A percentile compares a stretch with the other conserved stretches of the same genome.
phyloP scores from a whole-genome alignment of 139 green algal species.

The Bryopsis sp. region DNA sequence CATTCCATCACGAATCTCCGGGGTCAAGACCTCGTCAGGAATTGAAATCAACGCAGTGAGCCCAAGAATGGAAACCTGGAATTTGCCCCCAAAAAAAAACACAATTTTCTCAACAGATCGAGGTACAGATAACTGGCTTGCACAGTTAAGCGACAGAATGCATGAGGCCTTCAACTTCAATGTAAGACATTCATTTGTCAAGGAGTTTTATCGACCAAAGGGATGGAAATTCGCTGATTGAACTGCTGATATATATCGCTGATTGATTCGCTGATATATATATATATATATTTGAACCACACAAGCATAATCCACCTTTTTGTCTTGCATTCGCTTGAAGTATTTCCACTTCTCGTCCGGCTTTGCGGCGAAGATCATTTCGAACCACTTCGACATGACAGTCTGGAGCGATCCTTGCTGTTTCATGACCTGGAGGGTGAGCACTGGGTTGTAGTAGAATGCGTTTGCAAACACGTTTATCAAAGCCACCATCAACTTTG shows the following conservation, averaged over 20 bases:
- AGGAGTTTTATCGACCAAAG: too few relatives aligned
- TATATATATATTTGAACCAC: neutral
- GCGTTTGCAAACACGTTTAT: conserved; percentile 68
- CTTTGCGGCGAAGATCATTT: conserved; percentile 45
- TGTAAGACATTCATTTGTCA: too few relatives aligned
- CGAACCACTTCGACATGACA: conserved; percentile 52
- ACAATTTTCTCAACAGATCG: neutral
- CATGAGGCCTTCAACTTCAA: too few relatives aligned
- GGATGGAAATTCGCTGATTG: too few relatives aligned
- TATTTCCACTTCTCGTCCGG: conserved; percentile 44
- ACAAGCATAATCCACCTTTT: conserved; percentile 71
- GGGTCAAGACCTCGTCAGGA: conserved; percentile 40
- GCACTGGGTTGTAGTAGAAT: conserved; percentile 81
- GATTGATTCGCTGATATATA: too few relatives aligned
- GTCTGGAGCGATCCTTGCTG: conserved; percentile 21
- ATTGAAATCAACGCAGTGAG: conserved; percentile 48
- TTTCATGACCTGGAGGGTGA: conserved; percentile 55
- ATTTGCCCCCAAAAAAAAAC: too few relatives aligned
- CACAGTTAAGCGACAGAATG: neutral
- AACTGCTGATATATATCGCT: too few relatives aligned
- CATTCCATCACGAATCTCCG: conserved; percentile 44
- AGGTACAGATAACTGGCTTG: neutral
- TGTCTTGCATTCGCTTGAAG: conserved; percentile 58
- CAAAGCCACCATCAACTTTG: conserved; percentile 39
- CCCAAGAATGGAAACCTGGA: conserved; percentile 49